A percentile compares a stretch with the other conserved stretches of the same genome.
Evolutionary conservation across 352 stramenopile species (phyloP).

Genomic region (Elongisporangium undulatum): DNA sequence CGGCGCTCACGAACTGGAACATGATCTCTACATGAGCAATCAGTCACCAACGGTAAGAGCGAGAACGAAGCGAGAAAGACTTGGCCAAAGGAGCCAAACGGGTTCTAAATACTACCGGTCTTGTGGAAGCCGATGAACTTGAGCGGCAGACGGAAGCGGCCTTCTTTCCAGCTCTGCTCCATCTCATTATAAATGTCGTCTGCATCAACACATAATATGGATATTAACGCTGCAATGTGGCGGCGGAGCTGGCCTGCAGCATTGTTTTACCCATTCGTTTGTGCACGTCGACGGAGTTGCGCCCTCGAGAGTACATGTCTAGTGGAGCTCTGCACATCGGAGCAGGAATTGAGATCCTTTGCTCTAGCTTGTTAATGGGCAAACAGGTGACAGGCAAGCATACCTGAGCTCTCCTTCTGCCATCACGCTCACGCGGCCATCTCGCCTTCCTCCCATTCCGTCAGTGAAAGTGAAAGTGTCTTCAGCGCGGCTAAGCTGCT

Average conservation of each 20-base stretch:
- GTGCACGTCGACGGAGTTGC: slow-evolving; percentile 30
- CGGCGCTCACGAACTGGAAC: slow-evolving; percentile 63
- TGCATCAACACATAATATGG: slow-evolving; percentile 5
- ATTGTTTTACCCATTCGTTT: slow-evolving; percentile 35
- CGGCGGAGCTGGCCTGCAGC: neutral
- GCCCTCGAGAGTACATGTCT: neutral
- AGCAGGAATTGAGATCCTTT: too few relatives aligned
- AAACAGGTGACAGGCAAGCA: neutral
- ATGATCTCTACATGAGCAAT: slow-evolving; percentile 43
- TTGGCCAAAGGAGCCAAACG: neutral
- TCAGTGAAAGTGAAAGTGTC: neutral
- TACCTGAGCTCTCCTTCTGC: neutral
- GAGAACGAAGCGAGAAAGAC: neutral
- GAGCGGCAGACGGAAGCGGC: slow-evolving; percentile 46
- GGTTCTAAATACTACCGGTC: slow-evolving; percentile 18
- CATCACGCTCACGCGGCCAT: neutral
- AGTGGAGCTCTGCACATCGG: neutral
- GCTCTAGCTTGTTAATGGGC: too few relatives aligned
- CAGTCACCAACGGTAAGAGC: neutral
- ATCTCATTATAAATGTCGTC: slow-evolving; percentile 74
- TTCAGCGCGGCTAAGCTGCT: too few relatives aligned
- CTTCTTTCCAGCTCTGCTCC: slow-evolving; percentile 36
- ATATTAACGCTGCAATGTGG: neutral
- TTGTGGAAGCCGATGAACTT: slow-evolving; percentile 73
- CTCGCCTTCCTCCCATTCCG: neutral